Evolutionary conservation across 306 rosid genomes (phyloP), one percentile per base, ranked within the genome.

Genomic region (Fragaria iinumae): DNA sequence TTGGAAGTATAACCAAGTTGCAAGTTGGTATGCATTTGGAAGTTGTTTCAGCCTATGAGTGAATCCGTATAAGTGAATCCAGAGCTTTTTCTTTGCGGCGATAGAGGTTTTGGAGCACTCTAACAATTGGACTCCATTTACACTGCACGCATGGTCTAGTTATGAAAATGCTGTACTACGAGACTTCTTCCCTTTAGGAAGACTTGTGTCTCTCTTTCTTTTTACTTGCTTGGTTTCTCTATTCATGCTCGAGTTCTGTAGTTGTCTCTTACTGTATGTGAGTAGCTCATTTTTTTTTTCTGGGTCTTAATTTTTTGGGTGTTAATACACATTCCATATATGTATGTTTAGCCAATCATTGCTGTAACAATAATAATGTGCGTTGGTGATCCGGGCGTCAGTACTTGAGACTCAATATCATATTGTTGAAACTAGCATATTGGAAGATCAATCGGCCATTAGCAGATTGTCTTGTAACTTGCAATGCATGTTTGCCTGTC

Each of bases 81-180:
- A 56, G 52, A 77, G 70, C 70, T n/a, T 69, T 69, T 44, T 36
- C 62, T 20, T 74, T 52, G 72, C 83, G 56, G 83, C 38, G 6
- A 21, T 23, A 21, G 67, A 20, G 23, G 75, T 77, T 80, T 78
- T 64, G 56, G 53, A 74, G 74, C 79, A 23, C 77, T 74, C 18
- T 48, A 41, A 13, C 44, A 49, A 34, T 36, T 70, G 12, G 38
- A 8, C 43, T 69, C 13, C 69, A 44, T 71, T 29, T 21, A 25
- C 71, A 68, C 69, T 44, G 50, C 21, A 25, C 2, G 11, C 23
- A 10, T 29, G 11, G 67, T 21, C 25, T 32, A 45, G 62, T 78
- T 57, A 59, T 74, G 27, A 41, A 53, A 76, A 41, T 5, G 67
- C 17, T 25, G 55, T 68, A 67, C 67, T 5, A 14, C 2, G 32